Percentiles rank a stretch among this genome's conserved stretches.
phyloP scores from a whole-genome alignment of 1,284 basidiomycete species.

The Coniferiporia sulphurascens region DNA sequence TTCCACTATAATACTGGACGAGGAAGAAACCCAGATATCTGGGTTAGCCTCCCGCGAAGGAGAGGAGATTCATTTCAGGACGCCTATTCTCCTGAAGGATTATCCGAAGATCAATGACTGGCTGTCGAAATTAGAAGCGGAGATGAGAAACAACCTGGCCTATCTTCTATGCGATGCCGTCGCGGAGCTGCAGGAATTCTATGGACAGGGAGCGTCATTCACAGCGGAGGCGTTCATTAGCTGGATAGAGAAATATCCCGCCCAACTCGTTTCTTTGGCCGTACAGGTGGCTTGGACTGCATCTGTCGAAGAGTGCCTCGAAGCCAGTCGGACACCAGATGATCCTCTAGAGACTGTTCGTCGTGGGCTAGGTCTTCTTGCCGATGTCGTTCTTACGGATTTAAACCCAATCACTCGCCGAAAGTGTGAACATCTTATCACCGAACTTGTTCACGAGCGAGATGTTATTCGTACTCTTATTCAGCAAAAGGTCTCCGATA shows the following conservation, averaged over 20 bases:
- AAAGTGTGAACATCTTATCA: slow-evolving; percentile 98
- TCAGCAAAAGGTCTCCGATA: slow-evolving; percentile 57
- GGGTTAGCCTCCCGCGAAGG: slow-evolving; percentile 95
- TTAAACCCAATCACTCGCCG: slow-evolving; percentile 84
- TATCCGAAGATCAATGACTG: slow-evolving; percentile 99
- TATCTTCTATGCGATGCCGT: slow-evolving; percentile 76
- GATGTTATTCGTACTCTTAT: slow-evolving; percentile 88
- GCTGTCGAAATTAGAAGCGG: slow-evolving; percentile 88
- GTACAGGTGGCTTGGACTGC: slow-evolving; percentile 93
- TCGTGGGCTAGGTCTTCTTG: slow-evolving; percentile 87
- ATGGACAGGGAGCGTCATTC: slow-evolving; percentile 56
- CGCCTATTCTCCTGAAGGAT: slow-evolving; percentile 85
- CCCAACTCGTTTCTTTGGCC: slow-evolving; percentile 92
- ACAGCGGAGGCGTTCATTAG: slow-evolving; percentile 66
- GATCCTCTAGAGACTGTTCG: slow-evolving; percentile 72
- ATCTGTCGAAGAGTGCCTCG: slow-evolving; percentile 75
- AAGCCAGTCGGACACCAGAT: slow-evolving; percentile 51
- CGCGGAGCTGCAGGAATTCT: slow-evolving; percentile 77
- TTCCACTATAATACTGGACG: slow-evolving; percentile 84
- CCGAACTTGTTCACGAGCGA: slow-evolving; percentile 96
- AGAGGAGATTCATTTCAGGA: slow-evolving; percentile 83
- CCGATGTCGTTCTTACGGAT: slow-evolving; percentile 92
- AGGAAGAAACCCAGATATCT: slow-evolving; percentile 81
- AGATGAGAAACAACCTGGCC: slow-evolving; percentile 93
- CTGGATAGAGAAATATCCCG: slow-evolving; percentile 93